Conservation (phyloP, 2,329 filamentous ascomycete species). For the Verticillium longisporum region DNA sequence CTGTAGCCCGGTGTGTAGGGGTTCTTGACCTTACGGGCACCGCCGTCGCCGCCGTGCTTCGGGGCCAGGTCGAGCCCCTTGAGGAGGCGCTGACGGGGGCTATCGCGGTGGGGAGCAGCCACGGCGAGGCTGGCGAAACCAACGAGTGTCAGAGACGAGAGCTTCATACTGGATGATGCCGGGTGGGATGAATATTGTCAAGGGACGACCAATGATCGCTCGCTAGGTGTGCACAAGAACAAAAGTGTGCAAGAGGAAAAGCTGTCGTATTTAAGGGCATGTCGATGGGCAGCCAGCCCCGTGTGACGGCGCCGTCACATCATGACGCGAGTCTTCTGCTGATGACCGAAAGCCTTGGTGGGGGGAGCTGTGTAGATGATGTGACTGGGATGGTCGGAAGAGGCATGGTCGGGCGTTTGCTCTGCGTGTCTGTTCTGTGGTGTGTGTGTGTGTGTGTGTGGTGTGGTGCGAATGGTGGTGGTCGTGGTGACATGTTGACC, state of each 20-base stretch:
- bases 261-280: not conserved
- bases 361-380: not conserved
- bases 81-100: constrained; percentile 46
- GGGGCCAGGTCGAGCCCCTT: constrained; percentile 38
- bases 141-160: constrained; percentile 4
- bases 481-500: not conserved
- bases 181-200: not conserved
- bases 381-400: not conserved
- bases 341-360: not conserved
- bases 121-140: constrained; percentile 6
- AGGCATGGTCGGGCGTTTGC: not conserved
- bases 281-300: not conserved
- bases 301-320: not conserved
- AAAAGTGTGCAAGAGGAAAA: no score
- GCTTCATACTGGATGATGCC: constrained; percentile 6
- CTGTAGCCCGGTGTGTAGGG: constrained; percentile 55
- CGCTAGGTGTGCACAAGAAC: not conserved
- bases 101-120: constrained; percentile 30
- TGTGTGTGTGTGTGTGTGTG: not conserved
- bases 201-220: no score
- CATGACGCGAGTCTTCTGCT: not conserved
- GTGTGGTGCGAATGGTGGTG: not conserved
- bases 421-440: not conserved
- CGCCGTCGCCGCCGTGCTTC: constrained; percentile 29
- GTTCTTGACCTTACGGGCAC: constrained; percentile 12